Evolutionary conservation across 23 red algal species (phyloP).

Genomic region (Gracilaria domingensis): DNA sequence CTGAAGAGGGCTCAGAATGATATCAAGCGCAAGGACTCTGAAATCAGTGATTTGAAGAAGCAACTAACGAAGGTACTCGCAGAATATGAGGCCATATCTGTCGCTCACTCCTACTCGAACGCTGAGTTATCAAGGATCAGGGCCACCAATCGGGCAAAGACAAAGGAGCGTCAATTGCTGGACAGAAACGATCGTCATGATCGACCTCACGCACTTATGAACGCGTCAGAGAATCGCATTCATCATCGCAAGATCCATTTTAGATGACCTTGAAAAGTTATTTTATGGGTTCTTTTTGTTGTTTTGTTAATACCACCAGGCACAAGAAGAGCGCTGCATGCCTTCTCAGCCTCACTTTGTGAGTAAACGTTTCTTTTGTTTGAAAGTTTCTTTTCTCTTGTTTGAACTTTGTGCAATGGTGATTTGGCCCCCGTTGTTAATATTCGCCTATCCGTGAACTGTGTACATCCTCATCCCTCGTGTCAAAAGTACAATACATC

Average conservation of each 20-base stretch:
- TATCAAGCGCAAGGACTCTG: slow-evolving; percentile 23
- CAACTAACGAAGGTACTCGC: slow-evolving; percentile 63
- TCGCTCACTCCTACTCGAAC: slow-evolving; percentile 75
- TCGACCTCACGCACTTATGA: slow-evolving; percentile 24
- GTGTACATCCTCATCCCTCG: not conserved
- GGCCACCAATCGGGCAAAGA: slow-evolving; percentile 64
- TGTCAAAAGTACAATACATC: not conserved
- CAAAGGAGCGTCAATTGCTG: slow-evolving; percentile 49
- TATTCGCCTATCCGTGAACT: not conserved
- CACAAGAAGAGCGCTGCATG: not conserved
- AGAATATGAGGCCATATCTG: slow-evolving; percentile 66
- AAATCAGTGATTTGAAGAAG: slow-evolving; percentile 49
- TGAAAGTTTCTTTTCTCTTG: not conserved
- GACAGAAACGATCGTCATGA: slow-evolving; percentile 43
- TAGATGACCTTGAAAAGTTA: slow-evolving; percentile 35
- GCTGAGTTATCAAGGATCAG: slow-evolving; percentile 63
- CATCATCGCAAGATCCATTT: slow-evolving; percentile 68
- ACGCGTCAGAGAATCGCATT: slow-evolving; percentile 18
- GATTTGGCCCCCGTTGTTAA: not conserved
- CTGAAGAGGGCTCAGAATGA: slow-evolving; percentile 12
- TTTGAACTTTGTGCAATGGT: not conserved
- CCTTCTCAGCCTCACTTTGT: not conserved
- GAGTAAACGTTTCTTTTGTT: not conserved
- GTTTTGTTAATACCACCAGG: not conserved
- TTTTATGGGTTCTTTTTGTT: not conserved